Base-by-base conservation (phyloP, 192 early-diverging fungal genomes). In the Thamnidium elegans region DNA sequence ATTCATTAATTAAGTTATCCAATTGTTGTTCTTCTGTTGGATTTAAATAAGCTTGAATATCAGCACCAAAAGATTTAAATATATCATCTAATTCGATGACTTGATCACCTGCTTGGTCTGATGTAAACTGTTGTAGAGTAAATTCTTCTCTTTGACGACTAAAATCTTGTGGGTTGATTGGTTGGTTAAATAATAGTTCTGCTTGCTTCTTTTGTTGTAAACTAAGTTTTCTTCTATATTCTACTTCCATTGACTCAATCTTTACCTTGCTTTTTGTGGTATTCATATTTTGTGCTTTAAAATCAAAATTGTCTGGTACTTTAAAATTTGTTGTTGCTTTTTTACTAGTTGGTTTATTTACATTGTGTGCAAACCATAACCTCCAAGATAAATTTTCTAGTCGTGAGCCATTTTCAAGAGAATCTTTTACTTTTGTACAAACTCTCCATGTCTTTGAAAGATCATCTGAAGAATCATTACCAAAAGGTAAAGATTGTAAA, bases 321-420 rank as follows among this genome's bases (percentile, higher is more conserved):
- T 59, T 59, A 45, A 59, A 59, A 26, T 59, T 45, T 19, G 32
- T 17, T 19, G 36, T 14, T 30, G 58, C 32, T 42, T 45, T 45
- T 43, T 17, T 23, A 23, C 13, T 15, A 36, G 55, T n/a, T 9
- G 30, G 3, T n/a, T 36, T 56, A 42, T 59, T 59, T 20, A 82
- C 72, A 64, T 87, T 80, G 53, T 92, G 90, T 66, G 89, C 77
- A 64, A 90, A 89, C 91, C 91, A 92, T 43, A 92, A 77, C 15
- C 91, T 77, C 91, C 91, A 92, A 15, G 90, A 92, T 62, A 91
- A 81, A 71, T 92, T 92, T 67, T 92, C 91, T 23, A 92, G 68
- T 17, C 91, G 87, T 45, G 80, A 84, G 17, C 91, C 91, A 72
- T 90, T 84, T 69, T 91, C 91, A 17, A 92, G 78, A 36, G 87